phyloP scores from a whole-genome alignment of 257 asterid genomes.

The Rehmannia glutinosa region DNA sequence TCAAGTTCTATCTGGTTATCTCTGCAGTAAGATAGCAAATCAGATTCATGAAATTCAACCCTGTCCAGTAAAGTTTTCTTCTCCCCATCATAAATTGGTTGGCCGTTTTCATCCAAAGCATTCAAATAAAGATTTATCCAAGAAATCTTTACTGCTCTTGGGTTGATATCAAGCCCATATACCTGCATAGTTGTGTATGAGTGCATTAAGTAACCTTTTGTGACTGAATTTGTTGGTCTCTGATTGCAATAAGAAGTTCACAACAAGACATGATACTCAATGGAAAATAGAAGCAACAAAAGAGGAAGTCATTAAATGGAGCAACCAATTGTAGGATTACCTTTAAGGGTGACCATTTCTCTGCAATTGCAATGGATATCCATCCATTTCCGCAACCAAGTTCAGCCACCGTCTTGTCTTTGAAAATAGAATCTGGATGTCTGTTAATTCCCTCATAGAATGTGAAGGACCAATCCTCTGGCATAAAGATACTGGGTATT shows the following conservation, averaged over 20 bases:
- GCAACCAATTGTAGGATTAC: constrained; percentile 23
- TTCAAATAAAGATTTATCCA: constrained; percentile 96
- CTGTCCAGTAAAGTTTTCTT: constrained; percentile 85
- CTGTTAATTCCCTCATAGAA: constrained; percentile 96
- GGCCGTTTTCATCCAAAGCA: constrained; percentile 91
- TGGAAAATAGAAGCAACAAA: neutral
- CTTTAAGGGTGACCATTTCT: constrained; percentile 90
- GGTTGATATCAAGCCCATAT: constrained; percentile 99
- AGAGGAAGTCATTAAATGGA: constrained; percentile 1
- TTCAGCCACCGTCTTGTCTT: constrained; percentile 88
- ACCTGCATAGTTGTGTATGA: constrained; percentile 50
- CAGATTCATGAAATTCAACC: constrained; percentile 94
- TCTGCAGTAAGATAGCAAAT: constrained; percentile 88
- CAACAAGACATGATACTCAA: neutral
- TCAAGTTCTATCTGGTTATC: constrained; percentile 87
- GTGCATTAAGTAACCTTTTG: constrained; percentile 20
- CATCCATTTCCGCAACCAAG: constrained; percentile 99
- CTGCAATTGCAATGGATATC: constrained; percentile 98
- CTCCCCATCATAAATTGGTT: constrained; percentile 74
- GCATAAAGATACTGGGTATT: constrained; percentile 93
- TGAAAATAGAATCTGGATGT: constrained; percentile 89
- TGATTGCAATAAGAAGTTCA: constrained; percentile 10
- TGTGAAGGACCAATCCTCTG: constrained; percentile 99
- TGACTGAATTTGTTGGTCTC: constrained; percentile 5
- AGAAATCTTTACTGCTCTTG: constrained; percentile 94